These are phyloP conservation scores for Suillus subaureus DNA, from an alignment of 768 basidiomycete species.

Conservation along the genomic window DNA sequence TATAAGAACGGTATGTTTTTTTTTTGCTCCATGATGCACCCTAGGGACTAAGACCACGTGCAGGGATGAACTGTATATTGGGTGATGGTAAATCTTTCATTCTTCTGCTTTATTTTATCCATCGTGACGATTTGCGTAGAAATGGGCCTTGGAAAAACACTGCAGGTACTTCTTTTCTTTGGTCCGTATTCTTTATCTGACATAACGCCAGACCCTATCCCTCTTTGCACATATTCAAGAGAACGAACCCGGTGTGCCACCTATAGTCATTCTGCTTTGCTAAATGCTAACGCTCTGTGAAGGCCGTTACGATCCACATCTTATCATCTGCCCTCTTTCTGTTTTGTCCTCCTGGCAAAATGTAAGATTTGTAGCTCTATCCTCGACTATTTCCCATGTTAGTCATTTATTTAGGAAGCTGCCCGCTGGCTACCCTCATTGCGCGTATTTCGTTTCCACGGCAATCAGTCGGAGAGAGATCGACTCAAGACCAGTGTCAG, in stretches of 20 bases:
- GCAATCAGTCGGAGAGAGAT: conserved; percentile 51
- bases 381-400: not conserved
- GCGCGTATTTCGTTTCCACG: conserved; percentile 62
- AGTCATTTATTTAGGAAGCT: conserved; percentile 42
- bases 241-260: conserved; percentile 39
- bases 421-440: conserved; percentile 57
- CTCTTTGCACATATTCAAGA: conserved; percentile 72
- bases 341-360: conserved; percentile 62
- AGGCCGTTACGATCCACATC: conserved; percentile 59
- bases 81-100: conserved; percentile 56
- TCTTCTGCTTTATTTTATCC: not conserved
- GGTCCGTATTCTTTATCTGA: conserved; percentile 9
- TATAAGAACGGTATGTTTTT: conserved; percentile 58
- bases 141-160: conserved; percentile 68
- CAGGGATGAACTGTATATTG: conserved; percentile 70
- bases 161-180: conserved; percentile 43
- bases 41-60: not conserved
- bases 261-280: not conserved
- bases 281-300: not conserved
- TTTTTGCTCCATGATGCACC: not conserved
- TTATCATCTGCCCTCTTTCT: conserved; percentile 74
- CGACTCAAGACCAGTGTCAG: conserved; percentile 52
- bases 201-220: conserved; percentile 47
- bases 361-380: conserved; percentile 30
- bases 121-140: conserved; percentile 30